Base-by-base conservation (phyloP, 352 stramenopile species). In the Globisporangium carolinianum region DNA sequence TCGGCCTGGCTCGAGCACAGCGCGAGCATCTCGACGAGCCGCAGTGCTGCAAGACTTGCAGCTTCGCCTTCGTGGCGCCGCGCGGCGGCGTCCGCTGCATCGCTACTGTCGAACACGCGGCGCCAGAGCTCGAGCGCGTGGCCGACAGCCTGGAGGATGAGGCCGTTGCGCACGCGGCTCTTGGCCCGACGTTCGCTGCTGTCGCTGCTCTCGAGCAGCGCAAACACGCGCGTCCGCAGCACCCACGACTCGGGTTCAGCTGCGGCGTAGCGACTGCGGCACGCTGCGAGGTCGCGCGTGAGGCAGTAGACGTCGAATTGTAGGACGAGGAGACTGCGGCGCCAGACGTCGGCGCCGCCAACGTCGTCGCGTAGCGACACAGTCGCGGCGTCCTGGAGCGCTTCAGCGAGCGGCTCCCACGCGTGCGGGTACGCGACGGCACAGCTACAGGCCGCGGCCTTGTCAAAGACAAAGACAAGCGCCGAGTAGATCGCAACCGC, bases 271-370 rank as follows among this genome's bases (percentile, higher is more conserved):
- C 72, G 71, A 41, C 69, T 62, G 18, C 76, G 73, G 56, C 79
- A 89, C 10, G 74, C 54, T 37, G 73, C 51, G 50, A 89, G 69
- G 63, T 94, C 82, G 54, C 84, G 73, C 56, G 84, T 66, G 61
- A 94, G 86, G 43, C 81, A 91, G 54, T 91, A 91, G 38, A 87
- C 77, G 50, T 81, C 88, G 56, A 94, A 94, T 63, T 90, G 84
- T 14, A 91, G 48, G 46, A 91, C 81, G 12, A 94, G 68, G 41
- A 94, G 68, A 32, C 77, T 79, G 52, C 77, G 80, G 54, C 76
- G 75, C 81, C 76, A 90, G 11, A 61, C 60, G 49, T 88, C 78
- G 46, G 89, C 73, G 46, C 89, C 73, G 36, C 24, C 24, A 32
- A 32, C 24, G 24, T 32, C 24, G 24, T 32, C 24, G 24, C 24